Conservation (phyloP, 768 basidiomycete species). For the Pleurotus citrinopileatus region DNA sequence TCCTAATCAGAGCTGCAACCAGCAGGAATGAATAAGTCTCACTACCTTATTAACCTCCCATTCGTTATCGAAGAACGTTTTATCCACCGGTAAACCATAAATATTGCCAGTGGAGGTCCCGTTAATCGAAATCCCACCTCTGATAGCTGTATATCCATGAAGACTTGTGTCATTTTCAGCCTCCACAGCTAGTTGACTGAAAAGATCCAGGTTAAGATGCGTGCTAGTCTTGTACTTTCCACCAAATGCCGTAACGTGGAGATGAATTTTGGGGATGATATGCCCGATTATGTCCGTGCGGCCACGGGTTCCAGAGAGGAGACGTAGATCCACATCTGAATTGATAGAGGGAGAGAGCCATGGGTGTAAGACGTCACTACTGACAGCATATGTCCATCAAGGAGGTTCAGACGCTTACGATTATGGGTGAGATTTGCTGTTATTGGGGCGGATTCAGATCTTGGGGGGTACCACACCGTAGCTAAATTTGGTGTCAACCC, state of each 20-base stretch:
- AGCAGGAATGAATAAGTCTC: not conserved
- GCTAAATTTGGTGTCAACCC: not conserved
- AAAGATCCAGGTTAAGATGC: not conserved
- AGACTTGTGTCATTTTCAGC: not conserved
- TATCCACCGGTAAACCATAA: not conserved
- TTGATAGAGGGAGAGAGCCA: not conserved
- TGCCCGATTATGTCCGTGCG: not conserved
- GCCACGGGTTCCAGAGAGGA: not conserved
- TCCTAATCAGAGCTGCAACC: not conserved
- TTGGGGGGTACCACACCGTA: constrained; percentile 2
- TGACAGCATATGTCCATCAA: too few species aligned
- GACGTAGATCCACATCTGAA: not conserved
- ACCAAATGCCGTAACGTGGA: not conserved
- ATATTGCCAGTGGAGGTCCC: not conserved
- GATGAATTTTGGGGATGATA: constrained; percentile 2
- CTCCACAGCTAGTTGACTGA: not conserved
- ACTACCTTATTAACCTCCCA: constrained; percentile 1
- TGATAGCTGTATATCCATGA: not conserved
- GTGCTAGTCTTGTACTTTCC: not conserved
- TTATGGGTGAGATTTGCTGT: not conserved
- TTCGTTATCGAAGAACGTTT: not conserved
- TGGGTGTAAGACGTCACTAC: not conserved
- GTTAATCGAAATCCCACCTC: not conserved
- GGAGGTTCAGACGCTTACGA: not conserved
- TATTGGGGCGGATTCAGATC: not conserved